Percentiles rank a stretch among this genome's conserved stretches.
Conservation (phyloP, 2,329 filamentous ascomycete genomes). For the Exophiala lecanii-corni region DNA sequence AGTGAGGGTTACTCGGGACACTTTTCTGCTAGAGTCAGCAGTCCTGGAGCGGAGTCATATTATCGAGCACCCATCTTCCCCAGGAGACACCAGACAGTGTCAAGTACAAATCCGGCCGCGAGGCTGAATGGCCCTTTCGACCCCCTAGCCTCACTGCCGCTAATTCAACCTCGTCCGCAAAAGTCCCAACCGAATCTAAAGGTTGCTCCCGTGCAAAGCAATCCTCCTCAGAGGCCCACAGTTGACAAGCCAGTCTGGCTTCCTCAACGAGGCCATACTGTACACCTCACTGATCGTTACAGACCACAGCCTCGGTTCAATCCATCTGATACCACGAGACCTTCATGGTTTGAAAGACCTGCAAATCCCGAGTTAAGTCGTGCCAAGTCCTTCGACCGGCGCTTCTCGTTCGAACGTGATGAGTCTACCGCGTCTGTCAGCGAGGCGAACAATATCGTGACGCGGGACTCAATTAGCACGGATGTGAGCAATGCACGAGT, state of each 20-base stretch:
- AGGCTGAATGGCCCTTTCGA: constrained; percentile 29
- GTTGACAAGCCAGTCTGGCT: constrained; percentile 1
- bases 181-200: constrained; percentile 16
- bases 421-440: no score
- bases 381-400: no score
- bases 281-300: constrained; percentile 17
- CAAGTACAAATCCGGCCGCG: constrained; percentile 25
- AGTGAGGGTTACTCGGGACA: no score
- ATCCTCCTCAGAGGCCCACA: neutral
- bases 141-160: constrained; percentile 17
- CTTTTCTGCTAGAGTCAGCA: neutral
- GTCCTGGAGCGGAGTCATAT: neutral
- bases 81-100: constrained; percentile 26
- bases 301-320: constrained; percentile 5
- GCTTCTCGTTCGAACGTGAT: no score
- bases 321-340: neutral
- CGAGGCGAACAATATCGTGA: no score
- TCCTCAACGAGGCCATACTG: constrained; percentile 13
- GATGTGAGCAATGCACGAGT: no score
- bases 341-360: no score
- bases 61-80: constrained; percentile 1
- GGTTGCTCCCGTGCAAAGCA: constrained; percentile 1
- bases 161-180: constrained; percentile 9
- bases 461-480: no score
- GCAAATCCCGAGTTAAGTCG: no score